Base-by-base conservation (phyloP, 2,329 filamentous ascomycete genomes). In the Leptodontidium sp. region DNA sequence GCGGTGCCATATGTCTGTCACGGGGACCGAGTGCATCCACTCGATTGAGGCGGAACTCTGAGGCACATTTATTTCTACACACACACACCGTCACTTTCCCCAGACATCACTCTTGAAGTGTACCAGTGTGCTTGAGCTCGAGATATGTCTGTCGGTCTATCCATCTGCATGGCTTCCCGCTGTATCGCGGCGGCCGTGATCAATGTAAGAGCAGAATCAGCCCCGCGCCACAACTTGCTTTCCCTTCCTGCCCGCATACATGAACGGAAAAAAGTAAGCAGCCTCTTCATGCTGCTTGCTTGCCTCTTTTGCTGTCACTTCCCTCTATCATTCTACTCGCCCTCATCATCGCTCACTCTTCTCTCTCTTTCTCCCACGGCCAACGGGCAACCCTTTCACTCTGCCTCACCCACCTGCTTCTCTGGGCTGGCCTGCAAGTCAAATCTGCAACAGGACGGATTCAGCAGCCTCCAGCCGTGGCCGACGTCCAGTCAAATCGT, bases 381-480 rank as follows among this genome's bases (percentile, higher is more conserved):
- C 11, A 12, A 40, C 38, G 38, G 14, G 26, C 35, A 32, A 32
- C 29, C 45, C 15, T 40, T 26, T 35, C 50, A 17, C 17, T 24
- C 50, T 50, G 32, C 61, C 59, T 35, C 35, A 12, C 35, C 35
- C 59, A 63, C 61, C 61, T 63, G 47, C 61, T 63, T 15, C 47
- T 50, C 43, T 50, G 43, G 61, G 43, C 8, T 32, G 45, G 61
- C 61, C 47, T 50, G 45, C 52, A 55, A 55, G 52, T 55, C 26
- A 55, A 55, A 52, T 63, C 26, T 63, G 61, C 61, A 63, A 63
- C 26, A 63, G n/a, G 45, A 52, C 61, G 61, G 29, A 52, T 63
- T 43, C 45, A 63, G 61, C 61, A 63, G 61, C 43, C 50, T 53
- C 50, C 24, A 53, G 50, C 52, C 26, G 52, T 55, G 26, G 14